These are phyloP conservation scores for Shiraia bambusicola DNA, from an alignment of 2,329 filamentous ascomycete genomes.

Conservation along the genomic window DNA sequence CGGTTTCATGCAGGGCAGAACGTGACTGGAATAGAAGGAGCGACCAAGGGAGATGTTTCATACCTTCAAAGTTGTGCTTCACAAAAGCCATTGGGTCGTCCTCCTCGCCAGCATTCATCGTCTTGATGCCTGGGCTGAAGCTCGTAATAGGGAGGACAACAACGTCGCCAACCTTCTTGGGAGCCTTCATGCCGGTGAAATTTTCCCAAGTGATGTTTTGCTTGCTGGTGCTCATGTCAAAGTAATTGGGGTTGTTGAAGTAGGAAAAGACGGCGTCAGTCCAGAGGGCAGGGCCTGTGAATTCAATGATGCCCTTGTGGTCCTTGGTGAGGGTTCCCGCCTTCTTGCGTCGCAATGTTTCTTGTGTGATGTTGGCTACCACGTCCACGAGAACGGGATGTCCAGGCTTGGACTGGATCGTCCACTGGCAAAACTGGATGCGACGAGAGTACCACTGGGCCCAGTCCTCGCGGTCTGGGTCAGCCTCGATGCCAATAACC, in stretches of 20 bases:
- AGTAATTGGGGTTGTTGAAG: conserved; percentile 88
- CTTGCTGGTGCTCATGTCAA: conserved; percentile 71
- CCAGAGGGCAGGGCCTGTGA: conserved; percentile 92
- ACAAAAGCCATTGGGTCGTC: conserved; percentile 98
- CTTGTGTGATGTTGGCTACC: conserved; percentile 80
- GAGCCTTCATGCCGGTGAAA: conserved; percentile 81
- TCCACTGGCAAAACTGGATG: conserved; percentile 99
- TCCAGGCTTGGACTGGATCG: conserved; percentile 91
- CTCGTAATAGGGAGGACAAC: conserved; percentile 93
- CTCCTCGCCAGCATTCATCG: conserved; percentile 86
- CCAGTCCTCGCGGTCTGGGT: conserved; percentile 92
- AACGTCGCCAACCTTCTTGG: conserved; percentile 90
- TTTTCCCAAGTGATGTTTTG: conserved; percentile 80
- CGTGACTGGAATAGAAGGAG: conserved; percentile 1
- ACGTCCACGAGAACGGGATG: conserved; percentile 89
- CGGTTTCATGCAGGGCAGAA: conserved; percentile 2
- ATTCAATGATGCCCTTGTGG: conserved; percentile 82
- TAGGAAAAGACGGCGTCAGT: conserved; percentile 90
- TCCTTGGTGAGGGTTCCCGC: conserved; percentile 64
- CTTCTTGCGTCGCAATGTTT: conserved; percentile 73
- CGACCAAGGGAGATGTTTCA: conserved; percentile 26
- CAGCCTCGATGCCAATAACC: conserved; percentile 92
- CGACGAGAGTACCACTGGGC: conserved; percentile 91
- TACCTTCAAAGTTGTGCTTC: conserved; percentile 94
- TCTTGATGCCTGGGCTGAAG: conserved; percentile 90